Evolutionary conservation across 495 filamentous ascomycete genomes (phyloP).

Genomic region (Podospora didyma): DNA sequence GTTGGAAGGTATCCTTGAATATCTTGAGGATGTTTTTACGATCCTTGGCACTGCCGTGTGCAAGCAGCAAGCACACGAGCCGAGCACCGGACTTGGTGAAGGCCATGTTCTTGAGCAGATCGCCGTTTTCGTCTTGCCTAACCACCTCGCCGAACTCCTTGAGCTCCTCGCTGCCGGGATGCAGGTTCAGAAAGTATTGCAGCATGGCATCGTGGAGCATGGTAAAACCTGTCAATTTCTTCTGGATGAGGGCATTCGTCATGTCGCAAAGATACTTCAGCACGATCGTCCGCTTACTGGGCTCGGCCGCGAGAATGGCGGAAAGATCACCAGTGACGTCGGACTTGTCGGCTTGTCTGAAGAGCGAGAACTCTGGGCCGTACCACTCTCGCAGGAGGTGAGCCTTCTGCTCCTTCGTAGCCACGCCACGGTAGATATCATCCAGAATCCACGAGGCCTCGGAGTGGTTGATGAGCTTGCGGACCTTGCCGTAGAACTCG

Average conservation of each 20-base stretch:
- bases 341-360: slow-evolving; percentile 54
- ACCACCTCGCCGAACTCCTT: slow-evolving; percentile 86
- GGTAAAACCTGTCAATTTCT: slow-evolving; percentile 91
- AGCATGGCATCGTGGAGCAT: slow-evolving; percentile 98
- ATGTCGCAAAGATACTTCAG: slow-evolving; percentile 80
- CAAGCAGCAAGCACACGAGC: slow-evolving; percentile 74
- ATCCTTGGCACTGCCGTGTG: slow-evolving; percentile 85
- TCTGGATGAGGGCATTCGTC: slow-evolving; percentile 87
- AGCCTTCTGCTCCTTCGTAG: slow-evolving; percentile 74
- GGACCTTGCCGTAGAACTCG: slow-evolving; percentile 91
- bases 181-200: slow-evolving; percentile 83
- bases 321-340: slow-evolving; percentile 55
- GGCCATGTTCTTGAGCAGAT: slow-evolving; percentile 87
- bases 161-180: slow-evolving; percentile 69
- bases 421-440: slow-evolving; percentile 85
- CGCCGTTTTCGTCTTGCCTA: slow-evolving; percentile 84
- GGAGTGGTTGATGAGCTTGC: slow-evolving; percentile 88
- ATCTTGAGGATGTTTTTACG: slow-evolving; percentile 81
- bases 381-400: slow-evolving; percentile 93
- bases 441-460: slow-evolving; percentile 97
- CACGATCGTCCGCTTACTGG: slow-evolving; percentile 80
- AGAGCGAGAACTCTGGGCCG: slow-evolving; percentile 85
- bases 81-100: slow-evolving; percentile 88
- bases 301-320: slow-evolving; percentile 65
- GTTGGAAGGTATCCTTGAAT: slow-evolving; percentile 78